Evolutionary conservation across 1,284 basidiomycete species (phyloP), one percentile per base, ranked within the genome.

Genomic region (Boletus sp.): DNA sequence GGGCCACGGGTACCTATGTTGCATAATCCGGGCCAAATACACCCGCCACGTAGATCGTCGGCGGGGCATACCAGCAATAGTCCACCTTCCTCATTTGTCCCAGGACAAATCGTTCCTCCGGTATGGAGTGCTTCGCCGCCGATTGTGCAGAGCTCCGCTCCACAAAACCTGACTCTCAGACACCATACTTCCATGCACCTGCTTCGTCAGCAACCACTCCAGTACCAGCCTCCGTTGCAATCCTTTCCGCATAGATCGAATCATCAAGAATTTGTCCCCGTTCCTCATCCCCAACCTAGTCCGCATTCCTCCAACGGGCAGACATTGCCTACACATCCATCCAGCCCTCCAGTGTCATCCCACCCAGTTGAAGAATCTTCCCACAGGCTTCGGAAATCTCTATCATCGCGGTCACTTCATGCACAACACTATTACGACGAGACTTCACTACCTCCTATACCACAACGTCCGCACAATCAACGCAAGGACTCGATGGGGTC

Each of bases 331-430:
- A 29, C 43, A 17, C 49, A 45, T 32, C 33, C 51, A 16, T 29
- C 46, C 19, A 49, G 35, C 25, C 55, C 51, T 20, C 48, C 48
- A 36, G 39, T 41, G n/a, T 30, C 26, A 23, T 38, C 53, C 17
- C 48, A 53, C 29, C 40, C 41, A 5, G 33, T 38, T 6, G 72
- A 74, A 39, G 69, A 71, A 57, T 29, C 69, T 66, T 35, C 44
- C 7, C 51, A 61, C 17, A 70, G 64, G 14, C 57, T 86, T 20
- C 77, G 75, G 41, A 83, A 82, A 61, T 76, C 76, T 10, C 66
- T 73, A n/a, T 87, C 86, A 5, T 69, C 76, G 22, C 75, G 74
- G n/a, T 84, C 82, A 12, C 70, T 86, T 25, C 70, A 70, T 44
- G 72, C 78, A 30, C 80, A 81, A 54, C 74, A 74, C 53, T 77